These are phyloP conservation scores for Amaranthus cruentus DNA, from an alignment of 148 eudicot species.

Conservation along the genomic window DNA sequence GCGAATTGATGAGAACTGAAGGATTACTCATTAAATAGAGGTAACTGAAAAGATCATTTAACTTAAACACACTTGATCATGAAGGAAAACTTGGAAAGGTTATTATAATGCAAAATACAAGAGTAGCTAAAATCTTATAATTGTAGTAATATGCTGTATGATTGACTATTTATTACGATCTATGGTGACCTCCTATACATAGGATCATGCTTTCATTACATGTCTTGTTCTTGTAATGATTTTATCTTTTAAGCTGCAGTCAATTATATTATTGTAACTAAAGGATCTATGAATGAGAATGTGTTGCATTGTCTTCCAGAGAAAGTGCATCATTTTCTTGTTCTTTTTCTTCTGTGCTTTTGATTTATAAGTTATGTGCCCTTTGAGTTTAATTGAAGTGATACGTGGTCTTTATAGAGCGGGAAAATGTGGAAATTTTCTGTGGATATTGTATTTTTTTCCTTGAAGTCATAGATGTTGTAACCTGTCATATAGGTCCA, in stretches of 20 bases:
- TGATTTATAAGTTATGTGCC: background rate
- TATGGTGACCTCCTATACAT: background rate
- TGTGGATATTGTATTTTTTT: background rate
- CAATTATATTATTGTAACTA: background rate
- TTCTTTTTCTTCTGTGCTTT: background rate
- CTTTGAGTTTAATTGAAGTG: background rate
- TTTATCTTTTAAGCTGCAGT: background rate
- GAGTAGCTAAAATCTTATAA: background rate
- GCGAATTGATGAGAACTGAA: background rate
- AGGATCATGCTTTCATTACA: background rate
- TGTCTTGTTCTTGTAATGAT: background rate
- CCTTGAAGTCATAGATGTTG: background rate
- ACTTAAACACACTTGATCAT: background rate
- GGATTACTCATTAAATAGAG: background rate
- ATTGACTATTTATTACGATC: background rate
- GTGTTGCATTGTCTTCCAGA: background rate
- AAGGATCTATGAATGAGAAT: background rate
- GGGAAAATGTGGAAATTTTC: background rate
- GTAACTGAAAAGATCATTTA: background rate
- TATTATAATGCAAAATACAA: background rate
- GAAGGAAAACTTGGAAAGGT: background rate
- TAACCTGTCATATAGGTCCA: conserved; percentile 56
- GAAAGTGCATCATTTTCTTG: too few relatives aligned
- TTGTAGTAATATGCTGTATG: background rate
- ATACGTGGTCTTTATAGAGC: background rate